Base-by-base conservation (phyloP, 257 asterid genomes). In the Thymus quinquecostatus region DNA sequence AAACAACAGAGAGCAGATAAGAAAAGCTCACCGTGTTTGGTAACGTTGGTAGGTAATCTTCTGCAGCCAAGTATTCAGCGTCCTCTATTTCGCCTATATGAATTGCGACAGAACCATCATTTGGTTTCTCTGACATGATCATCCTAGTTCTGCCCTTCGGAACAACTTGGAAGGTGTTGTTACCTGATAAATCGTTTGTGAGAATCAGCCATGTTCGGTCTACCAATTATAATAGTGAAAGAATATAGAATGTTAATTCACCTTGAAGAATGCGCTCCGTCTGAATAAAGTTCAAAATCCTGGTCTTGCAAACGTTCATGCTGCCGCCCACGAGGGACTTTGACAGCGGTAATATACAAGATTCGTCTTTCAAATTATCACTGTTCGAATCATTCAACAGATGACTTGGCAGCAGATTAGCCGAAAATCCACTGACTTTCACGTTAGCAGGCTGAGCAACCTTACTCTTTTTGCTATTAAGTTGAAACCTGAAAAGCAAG, bases 61-160 rank as follows among this genome's bases (percentile, higher is more conserved):
- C 96, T 10, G 78, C 91, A 44, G 92, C 86, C 70, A 80, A 80
- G 79, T 86, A 92, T 10, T 83, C 94, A 60, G 58, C 78, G 61
- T 85, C 85, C 48, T 89, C 96, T 71, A 92, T 88, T 59, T 95
- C 98, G 64, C 99, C 98, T 33, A 92, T 87, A 86, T 85, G 88
- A 80, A 84, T 41, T 43, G 98, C 95, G 66, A 95, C 99, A 44
- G 85, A 73, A 75, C 97, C 96, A 78, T 95, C 99, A 76, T 72
- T 82, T 50, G 92, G 89, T 84, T 86, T 89, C 90, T 92, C 98
- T 5, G 99, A 92, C 98, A 95, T 83, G 84, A 92, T 87, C 88
- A 95, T 74, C 80, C 93, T 89, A 51, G 89, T 83, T 74, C 79
- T 82, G 67, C 82, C 80, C 84, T 87, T 92, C 3, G 88, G 84